phyloP scores from a whole-genome alignment of 192 early-diverging fungal genomes.

The Coemansia sp. region DNA sequence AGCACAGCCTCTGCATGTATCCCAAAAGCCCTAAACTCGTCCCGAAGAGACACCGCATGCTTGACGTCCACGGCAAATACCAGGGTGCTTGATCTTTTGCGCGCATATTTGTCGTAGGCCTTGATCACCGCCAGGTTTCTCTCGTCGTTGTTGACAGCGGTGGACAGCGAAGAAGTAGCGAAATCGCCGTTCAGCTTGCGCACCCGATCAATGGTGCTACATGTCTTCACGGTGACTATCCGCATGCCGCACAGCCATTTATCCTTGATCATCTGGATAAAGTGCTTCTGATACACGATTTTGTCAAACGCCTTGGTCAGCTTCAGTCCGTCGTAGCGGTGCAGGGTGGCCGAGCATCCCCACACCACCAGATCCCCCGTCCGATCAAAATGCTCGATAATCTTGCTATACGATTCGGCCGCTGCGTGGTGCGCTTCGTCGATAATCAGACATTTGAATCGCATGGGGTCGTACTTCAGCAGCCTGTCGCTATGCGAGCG shows the following conservation, averaged over 20 bases:
- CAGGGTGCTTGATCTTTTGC: constrained; percentile 58
- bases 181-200: constrained; percentile 64
- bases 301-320: constrained; percentile 71
- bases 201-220: constrained; percentile 53
- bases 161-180: constrained; percentile 55
- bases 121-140: constrained; percentile 68
- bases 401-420: constrained; percentile 68
- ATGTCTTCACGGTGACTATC: constrained; percentile 67
- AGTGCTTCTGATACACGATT: constrained; percentile 70
- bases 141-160: constrained; percentile 56
- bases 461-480: constrained; percentile 63
- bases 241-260: constrained; percentile 71
- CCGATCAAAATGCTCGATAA: constrained; percentile 71
- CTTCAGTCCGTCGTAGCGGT: constrained; percentile 78
- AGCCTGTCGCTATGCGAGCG: constrained; percentile 52
- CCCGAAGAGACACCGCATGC: constrained; percentile 65
- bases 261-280: constrained; percentile 82
- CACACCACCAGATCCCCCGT: constrained; percentile 66
- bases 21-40: constrained; percentile 56
- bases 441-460: constrained; percentile 89
- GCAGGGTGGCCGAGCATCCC: constrained; percentile 91
- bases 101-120: constrained; percentile 60
- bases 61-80: constrained; percentile 87
- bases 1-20: constrained; percentile 54
- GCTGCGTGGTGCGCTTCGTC: constrained; percentile 94